Evolutionary conservation across 495 filamentous ascomycete species (phyloP), one percentile per base, ranked within the genome.

Genomic region (Penicillium argentinense): DNA sequence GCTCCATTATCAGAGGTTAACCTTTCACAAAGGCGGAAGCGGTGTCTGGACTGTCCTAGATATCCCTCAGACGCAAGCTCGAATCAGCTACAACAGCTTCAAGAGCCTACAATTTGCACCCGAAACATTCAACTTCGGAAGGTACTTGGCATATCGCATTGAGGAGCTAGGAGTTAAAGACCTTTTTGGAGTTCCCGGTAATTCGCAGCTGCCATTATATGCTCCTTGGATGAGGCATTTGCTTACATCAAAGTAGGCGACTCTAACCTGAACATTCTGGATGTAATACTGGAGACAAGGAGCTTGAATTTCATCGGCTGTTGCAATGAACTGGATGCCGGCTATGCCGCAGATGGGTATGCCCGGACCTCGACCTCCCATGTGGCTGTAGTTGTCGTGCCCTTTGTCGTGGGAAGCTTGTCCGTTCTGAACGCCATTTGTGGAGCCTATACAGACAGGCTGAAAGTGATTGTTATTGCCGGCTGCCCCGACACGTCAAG

Each of bases 301-400:
- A 79, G 75, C 3, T 54, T 89, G 12, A 69, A 74, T 49, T 86
- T 85, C 83, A 79, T 86, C 14, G 85, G 85, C 42, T 86, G 81
- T 62, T 78, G 76, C 45, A 88, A 88, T 54, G 85, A 88, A 53
- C 73, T 89, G 34, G 88, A 89, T 60, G 83, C 84, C 13, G 83
- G 82, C 18, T 89, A 88, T 52, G 85, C 85, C 12, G 81, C 84
- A n/a, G 85, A 89, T 63, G 86, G 85, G n/a, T 88, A 88, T 57
- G 83, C 86, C 23, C 70, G 85, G 33, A 67, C 83, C 25, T 48
- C 45, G 5, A 23, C 45, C 3, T 80, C 80, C 43, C 81, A 83
- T 19, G 78, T 88, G 25, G 70, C 72, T 11, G 86, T 86, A 7
- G 62, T 89, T 27, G 57, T 87, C 25, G 89, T 86, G 30, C 87